A percentile compares a stretch with the other conserved stretches of the same genome.
These are phyloP conservation scores for Flaveria trinervia DNA, from an alignment of 129 eudicot genomes.

Conservation along the genomic window DNA sequence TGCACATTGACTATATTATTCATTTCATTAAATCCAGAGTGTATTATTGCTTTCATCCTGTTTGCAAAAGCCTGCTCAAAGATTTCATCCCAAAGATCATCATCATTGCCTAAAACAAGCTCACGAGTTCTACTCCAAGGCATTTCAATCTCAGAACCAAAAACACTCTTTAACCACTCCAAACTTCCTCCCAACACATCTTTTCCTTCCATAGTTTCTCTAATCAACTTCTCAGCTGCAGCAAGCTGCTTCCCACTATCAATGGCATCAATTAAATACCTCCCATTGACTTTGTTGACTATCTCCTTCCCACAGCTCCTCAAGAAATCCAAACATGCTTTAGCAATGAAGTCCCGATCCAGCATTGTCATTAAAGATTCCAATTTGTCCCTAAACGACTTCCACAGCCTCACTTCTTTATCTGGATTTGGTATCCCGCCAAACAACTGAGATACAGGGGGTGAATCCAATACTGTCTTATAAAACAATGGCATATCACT, in stretches of 20 bases:
- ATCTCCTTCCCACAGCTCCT: constrained; percentile 88
- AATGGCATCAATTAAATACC: constrained; percentile 69
- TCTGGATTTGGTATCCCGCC: constrained; percentile 95
- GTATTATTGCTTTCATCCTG: constrained; percentile 79
- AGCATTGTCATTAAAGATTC: constrained; percentile 71
- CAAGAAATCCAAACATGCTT: constrained; percentile 76
- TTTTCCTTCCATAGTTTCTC: constrained; percentile 90
- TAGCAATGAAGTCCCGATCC: constrained; percentile 63
- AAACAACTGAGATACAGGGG: constrained; percentile 84
- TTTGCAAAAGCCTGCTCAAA: constrained; percentile 77
- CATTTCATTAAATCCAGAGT: constrained; percentile 61
- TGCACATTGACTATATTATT: constrained; percentile 52
- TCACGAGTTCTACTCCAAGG: constrained; percentile 96
- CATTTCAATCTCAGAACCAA: constrained; percentile 91
- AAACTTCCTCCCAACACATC: constrained; percentile 87
- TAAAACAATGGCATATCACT: constrained; percentile 91
- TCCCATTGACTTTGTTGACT: constrained; percentile 61
- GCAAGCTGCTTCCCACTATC: constrained; percentile 74
- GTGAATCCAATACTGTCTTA: constrained; percentile 66
- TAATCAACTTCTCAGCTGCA: constrained; percentile 75
- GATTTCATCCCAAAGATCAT: constrained; percentile 93
- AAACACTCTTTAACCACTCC: constrained; percentile 92
- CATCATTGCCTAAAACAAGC: constrained; percentile 86
- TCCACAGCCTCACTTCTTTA: constrained; percentile 89
- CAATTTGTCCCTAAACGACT: constrained; percentile 63